Conservation (phyloP, 768 basidiomycete species). For the Pleurotus sapidus region DNA sequence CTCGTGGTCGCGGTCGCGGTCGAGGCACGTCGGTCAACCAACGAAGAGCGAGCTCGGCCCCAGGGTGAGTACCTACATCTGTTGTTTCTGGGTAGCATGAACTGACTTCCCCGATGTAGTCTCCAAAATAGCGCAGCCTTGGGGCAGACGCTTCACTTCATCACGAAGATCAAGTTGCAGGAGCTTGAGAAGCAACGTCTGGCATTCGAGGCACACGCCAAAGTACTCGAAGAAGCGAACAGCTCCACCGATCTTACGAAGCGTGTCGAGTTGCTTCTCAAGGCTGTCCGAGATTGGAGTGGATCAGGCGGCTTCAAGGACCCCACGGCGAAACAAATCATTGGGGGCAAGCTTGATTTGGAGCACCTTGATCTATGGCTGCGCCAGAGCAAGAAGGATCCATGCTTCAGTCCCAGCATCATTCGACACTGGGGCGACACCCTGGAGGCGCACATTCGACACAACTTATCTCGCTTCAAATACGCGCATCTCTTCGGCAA, state of each 20-base stretch:
- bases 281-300: conserved; percentile 31
- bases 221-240: conserved; percentile 25
- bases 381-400: conserved; percentile 37
- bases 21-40: too few relatives aligned
- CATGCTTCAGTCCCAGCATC: conserved; percentile 32
- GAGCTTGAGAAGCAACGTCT: conserved; percentile 38
- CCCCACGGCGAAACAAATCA: not conserved
- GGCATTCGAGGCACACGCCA: conserved; percentile 30
- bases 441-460: conserved; percentile 35
- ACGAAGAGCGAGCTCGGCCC: too few relatives aligned
- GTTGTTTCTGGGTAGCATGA: too few relatives aligned
- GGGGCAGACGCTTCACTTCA: conserved; percentile 38
- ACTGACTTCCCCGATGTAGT: not conserved
- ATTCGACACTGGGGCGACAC: conserved; percentile 34
- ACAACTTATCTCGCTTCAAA: conserved; percentile 34
- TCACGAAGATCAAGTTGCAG: conserved; percentile 40
- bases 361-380: conserved; percentile 31
- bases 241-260: conserved; percentile 16
- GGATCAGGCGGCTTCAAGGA: conserved; percentile 21
- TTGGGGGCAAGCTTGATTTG: conserved; percentile 24
- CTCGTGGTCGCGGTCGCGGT: too few relatives aligned
- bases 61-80: too few relatives aligned
- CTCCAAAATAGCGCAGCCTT: conserved; percentile 18
- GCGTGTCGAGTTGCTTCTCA: conserved; percentile 30
- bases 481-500: conserved; percentile 38